Base-by-base conservation (phyloP, 1,284 basidiomycete species). In the Trichosporon coremiiforme region DNA sequence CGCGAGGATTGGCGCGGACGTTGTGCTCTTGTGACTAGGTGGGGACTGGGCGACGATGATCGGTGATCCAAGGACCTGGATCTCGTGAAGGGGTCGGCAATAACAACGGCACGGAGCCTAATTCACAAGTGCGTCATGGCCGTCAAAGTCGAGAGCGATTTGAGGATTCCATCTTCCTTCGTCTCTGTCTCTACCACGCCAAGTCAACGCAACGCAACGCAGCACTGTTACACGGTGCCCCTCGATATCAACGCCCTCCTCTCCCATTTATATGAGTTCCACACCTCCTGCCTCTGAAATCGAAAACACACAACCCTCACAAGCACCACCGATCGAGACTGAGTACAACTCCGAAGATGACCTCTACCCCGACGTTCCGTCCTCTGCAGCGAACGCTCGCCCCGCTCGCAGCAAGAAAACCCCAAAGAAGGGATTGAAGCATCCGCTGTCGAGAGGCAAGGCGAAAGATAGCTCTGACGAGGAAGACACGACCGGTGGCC, bases 401-500 rank as follows among this genome's bases (percentile, higher is more conserved):
- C 69, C 71, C n/a, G 63, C 70, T 62, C 57, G 57, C 57, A 62
- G 57, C 57, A 62, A 33, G 29, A 62, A 68, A 33, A 75, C 73
- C 29, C 64, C 66, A 7, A 76, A 72, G 70, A 67, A 66, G 45
- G 57, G 57, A 62, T 35, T 69, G 47, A 71, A 66, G 53, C 53
- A 63, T 41, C 62, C 35, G 5, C 17, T 13, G 6, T 33, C 64
- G 35, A 65, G 57, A 45, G 63, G 47, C 41, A 76, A 74, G 67
- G 74, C 71, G 1, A 78, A 78, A 53, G 69, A 70, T 1, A 29
- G n/a, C 36, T 64, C 15, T 22, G 33, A 71, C 53, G 70, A 67
- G 20, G 38, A 69, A 31, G 67, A 70, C 25, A 33, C 65, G 25
- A 66, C 36, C 2, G 29, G 10, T 33, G 75, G 71, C 2, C 71